Base-by-base conservation (phyloP, 441 rosid species). In the Melastoma candidum region DNA sequence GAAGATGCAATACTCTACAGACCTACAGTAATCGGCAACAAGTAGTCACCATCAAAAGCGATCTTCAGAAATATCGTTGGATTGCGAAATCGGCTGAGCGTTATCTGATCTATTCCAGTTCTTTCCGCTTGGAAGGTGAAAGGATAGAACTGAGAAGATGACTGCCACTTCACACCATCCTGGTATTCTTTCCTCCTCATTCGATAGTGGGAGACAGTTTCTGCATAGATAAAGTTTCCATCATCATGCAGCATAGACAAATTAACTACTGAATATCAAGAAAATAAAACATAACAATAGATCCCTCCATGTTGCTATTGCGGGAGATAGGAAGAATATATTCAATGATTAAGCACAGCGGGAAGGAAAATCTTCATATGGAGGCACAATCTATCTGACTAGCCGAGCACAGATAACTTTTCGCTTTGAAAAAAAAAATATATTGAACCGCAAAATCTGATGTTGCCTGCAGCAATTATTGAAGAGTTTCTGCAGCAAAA, bases 1-100 rank as follows among this genome's bases (percentile, higher is more conserved):
- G 11, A 6, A 56, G 22, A 7, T 36, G 45, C 46, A 27, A 11
- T 54, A 29, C 53, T 51, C 29, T 14, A 13, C 51, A 46, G 73
- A 87, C 96, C 95, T 72, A 80, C 95, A 27, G 77, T 65, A 68
- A 87, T 71, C 11, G 96, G 98, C 48, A 87, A 77, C 71, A 85
- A 65, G 68, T 77, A 87, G 64, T 87, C 93, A 11, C 83, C 95
- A 66, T 81, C 81, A 71, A 90, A 92, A 60, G 87, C 79, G 67
- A 92, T 71, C 70, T 85, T 85, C 54, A 92, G 95, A 71, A 92
- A 92, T 65, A 92, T 83, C 1, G 98, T 83, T 8, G 98, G 98
- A 68, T 65, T 73, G 13, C 73, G 85, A 66, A 83, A 92, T 8
- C 79, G 80, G 24, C 72, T 78, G 22, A 87, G 84, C 71, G 83